Conservation (phyloP, 306 rosid genomes). For the Dalbergia cultrata region DNA sequence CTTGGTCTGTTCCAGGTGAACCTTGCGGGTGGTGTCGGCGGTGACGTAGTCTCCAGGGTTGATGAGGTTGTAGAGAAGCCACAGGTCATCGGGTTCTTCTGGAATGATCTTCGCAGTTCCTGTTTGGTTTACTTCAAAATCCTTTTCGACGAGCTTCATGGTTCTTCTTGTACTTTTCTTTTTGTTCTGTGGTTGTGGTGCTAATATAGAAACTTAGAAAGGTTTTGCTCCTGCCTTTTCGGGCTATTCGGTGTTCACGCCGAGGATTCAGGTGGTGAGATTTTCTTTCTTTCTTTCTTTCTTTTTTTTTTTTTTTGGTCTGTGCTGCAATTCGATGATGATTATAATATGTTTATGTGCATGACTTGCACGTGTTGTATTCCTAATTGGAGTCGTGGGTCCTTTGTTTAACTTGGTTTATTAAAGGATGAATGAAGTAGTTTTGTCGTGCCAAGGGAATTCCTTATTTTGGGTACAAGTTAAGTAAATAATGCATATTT, state of each 20-base stretch:
- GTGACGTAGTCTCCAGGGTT: constrained; percentile 49
- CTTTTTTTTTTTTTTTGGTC: background rate
- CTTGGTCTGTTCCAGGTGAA: constrained; percentile 45
- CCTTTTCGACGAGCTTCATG: constrained; percentile 49
- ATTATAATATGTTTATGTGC: too few relatives aligned
- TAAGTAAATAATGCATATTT: constrained; percentile 14
- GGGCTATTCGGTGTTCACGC: background rate
- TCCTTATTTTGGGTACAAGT: constrained; percentile 41
- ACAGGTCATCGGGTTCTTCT: constrained; percentile 52
- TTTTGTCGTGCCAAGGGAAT: constrained; percentile 21
- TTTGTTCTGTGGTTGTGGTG: background rate
- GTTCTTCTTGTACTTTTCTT: background rate
- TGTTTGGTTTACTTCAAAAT: constrained; percentile 39
- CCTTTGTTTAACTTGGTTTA: constrained; percentile 28
- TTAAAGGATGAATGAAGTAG: background rate
- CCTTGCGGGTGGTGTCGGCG: constrained; percentile 53
- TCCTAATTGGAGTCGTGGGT: background rate
- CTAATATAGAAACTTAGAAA: too few relatives aligned
- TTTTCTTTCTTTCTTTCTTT: background rate
- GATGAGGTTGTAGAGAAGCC: constrained; percentile 55
- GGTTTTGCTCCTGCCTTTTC: background rate
- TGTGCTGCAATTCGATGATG: background rate
- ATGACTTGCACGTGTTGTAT: background rate
- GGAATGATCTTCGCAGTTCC: constrained; percentile 49
- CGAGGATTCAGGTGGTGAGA: background rate